These are phyloP conservation scores for Plectosphaerella sp. DNA, from an alignment of 2,329 filamentous ascomycete genomes.

Conservation along the genomic window DNA sequence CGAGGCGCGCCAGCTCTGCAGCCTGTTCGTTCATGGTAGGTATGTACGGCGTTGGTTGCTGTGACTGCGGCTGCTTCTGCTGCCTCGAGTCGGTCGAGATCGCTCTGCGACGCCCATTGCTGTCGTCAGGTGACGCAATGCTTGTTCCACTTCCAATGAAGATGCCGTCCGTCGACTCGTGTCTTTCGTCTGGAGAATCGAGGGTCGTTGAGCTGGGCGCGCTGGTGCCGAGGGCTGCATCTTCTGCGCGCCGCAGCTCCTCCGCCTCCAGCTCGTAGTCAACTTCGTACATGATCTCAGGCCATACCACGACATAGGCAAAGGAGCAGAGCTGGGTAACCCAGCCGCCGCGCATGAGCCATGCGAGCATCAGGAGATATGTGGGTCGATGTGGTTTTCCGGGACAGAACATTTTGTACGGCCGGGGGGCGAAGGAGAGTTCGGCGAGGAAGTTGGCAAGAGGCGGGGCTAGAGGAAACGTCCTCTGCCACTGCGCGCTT, in stretches of 20 bases:
- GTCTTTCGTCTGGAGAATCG: constrained; percentile 18
- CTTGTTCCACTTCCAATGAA: background rate
- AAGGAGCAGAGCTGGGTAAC: constrained; percentile 91
- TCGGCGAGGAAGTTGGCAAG: constrained; percentile 84
- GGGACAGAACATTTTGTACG: constrained; percentile 80
- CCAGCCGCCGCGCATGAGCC: constrained; percentile 89
- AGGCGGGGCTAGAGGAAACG: constrained; percentile 79
- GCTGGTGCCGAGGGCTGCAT: constrained; percentile 6
- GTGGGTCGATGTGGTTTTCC: constrained; percentile 81
- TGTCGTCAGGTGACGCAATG: constrained; percentile 2
- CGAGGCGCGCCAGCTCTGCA: constrained; percentile 57
- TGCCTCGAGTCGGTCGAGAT: background rate
- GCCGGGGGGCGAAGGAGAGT: constrained; percentile 73
- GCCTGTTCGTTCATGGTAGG: constrained; percentile 48
- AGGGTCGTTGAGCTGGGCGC: constrained; percentile 4
- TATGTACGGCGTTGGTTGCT: constrained; percentile 11
- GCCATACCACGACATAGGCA: constrained; percentile 79
- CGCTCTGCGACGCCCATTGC: constrained; percentile 6
- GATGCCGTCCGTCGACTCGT: constrained; percentile 14
- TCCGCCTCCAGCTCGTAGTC: constrained; percentile 66
- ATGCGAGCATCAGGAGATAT: constrained; percentile 88
- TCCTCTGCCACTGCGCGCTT: constrained; percentile 65
- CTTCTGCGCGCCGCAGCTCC: constrained; percentile 39
- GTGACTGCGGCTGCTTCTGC: constrained; percentile 9
- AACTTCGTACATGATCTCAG: constrained; percentile 78